Base-by-base conservation (phyloP, 106 monocot species). In the Amphibolis antarctica region DNA sequence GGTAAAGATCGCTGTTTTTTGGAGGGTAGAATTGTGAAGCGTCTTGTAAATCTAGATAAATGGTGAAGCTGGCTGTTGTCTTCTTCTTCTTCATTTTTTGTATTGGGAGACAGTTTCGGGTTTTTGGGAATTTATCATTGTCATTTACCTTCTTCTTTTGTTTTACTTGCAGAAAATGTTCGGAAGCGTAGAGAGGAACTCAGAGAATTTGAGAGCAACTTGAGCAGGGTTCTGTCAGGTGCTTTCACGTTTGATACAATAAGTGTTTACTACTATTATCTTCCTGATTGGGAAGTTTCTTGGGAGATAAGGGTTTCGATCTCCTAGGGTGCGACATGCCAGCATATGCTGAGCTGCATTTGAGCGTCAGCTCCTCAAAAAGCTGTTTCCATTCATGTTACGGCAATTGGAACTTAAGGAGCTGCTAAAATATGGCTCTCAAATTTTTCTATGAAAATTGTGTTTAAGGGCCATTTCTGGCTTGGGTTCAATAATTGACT, bases 211-310 rank as follows among this genome's bases (percentile, higher is more conserved):
- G 56, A 57, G 56, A 57, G 28, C 28, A 17, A 28, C 17, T 57
- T 57, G 56, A 57, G 56, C 5, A 57, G 56, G 14, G 56, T 15
- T 57, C 56, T 57, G 28, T 57, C 28, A 28, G 56, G 56, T 57
- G 28, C 13, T 11, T 3, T 25, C 14, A 28, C 28, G 22, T 28
- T 57, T 57, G 56, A 13, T 28, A 27, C 27, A 14, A 15, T 57
- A 15, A 25, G 14, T 57, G 12, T 15, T 15, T n/a, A 4, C 7
- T 36, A 36, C 36, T 36, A 36, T 36, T 36, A 7, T 36, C 7
- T 7, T 36, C 36, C 7, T 36, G 36, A 36, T 36, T 36, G 36
- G 7, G 36, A 2, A 7, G 2, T 36, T 36, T 36, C 7, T 36
- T 36, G 36, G 36, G 36, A n/a, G n/a, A n/a, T n/a, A n/a, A n/a